Base-by-base conservation (phyloP, 345 rosid species). In the Aethionema arabicum region DNA sequence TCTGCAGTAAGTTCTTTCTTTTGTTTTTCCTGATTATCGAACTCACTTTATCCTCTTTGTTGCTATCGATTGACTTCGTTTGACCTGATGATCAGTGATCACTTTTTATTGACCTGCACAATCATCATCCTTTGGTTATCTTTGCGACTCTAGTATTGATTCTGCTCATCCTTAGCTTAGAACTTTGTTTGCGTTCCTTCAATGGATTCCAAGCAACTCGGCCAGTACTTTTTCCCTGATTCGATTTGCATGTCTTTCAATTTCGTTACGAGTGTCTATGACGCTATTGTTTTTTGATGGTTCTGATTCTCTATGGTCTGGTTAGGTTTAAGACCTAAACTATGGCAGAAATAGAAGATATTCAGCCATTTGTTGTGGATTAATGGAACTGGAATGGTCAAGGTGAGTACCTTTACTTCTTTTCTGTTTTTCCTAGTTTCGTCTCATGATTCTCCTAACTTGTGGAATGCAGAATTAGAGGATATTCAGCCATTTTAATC, bases 361-460 rank as follows among this genome's bases (percentile, higher is more conserved):
- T 78, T 65, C 85, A 76, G 48, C 85, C 83, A 40, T 83, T 83
- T 16, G 85, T 80, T 63, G 81, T 81, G 12, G 87, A 83, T 40
- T 40, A 78, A 83, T 56, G 84, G 87, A 44, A 78, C 79, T n/a
- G 85, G 83, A 55, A 78, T 81, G 85, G 79, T 81, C 38, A 81
- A 81, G 76, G 85, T 76, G 5, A 56, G 8, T 7, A 10, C 8
- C 41, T 46, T 11, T 45, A 45, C 5, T 4, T n/a, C 2, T 15
- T 16, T 15, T 33, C 8, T 44, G 51, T 21, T 21, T 21, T 21
- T 21, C 44, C 11, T 40, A 12, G 44, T 40, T 40, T 4, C n/a
- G 44, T 11, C 12, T 36, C 5, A 5, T 41, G 21, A 47, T 11
- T 36, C 48, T 45, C 27, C 11, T 64, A 12, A 15, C 52, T 65